Conservation (phyloP, 1,284 basidiomycete species). For the Ceratobasidium sp. region DNA sequence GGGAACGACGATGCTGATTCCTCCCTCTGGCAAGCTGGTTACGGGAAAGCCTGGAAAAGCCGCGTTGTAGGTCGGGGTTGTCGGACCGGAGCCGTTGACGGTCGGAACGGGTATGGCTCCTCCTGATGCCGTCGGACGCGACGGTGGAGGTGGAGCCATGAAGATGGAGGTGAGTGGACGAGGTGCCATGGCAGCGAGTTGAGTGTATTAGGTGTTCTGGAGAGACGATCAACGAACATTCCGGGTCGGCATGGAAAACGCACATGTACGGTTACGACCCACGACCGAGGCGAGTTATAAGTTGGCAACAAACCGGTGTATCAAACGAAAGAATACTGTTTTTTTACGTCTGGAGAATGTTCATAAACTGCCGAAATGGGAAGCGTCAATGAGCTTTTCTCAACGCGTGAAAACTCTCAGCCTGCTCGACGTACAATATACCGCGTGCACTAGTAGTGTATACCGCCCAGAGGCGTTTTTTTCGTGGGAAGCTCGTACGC, state of each 20-base stretch:
- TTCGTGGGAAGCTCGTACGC: not conserved
- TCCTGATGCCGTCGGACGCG: slow-evolving; percentile 23
- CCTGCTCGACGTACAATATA: not conserved
- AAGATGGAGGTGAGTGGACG: slow-evolving; percentile 34
- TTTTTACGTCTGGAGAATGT: slow-evolving; percentile 6
- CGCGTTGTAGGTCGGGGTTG: slow-evolving; percentile 27
- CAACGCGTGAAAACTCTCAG: not conserved
- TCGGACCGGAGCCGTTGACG: slow-evolving; percentile 4
- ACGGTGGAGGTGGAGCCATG: slow-evolving; percentile 30
- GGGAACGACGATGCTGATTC: slow-evolving; percentile 17
- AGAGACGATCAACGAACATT: not conserved
- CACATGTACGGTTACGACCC: not conserved
- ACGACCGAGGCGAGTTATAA: not conserved
- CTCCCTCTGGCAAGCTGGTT: slow-evolving; percentile 18
- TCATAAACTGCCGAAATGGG: slow-evolving; percentile 14
- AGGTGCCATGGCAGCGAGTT: slow-evolving; percentile 13
- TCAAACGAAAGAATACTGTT: not conserved
- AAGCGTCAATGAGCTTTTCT: not conserved
- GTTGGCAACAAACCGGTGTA: not conserved
- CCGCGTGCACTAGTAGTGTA: not conserved
- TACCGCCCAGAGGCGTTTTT: not conserved
- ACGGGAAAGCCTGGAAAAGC: slow-evolving; percentile 28
- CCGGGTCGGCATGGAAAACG: slow-evolving; percentile 2
- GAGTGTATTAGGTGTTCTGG: not conserved
- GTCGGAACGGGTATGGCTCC: not conserved